Evolutionary conservation across 805 yeast species (phyloP).

Genomic region (Metschnikowia santaceciliae): DNA sequence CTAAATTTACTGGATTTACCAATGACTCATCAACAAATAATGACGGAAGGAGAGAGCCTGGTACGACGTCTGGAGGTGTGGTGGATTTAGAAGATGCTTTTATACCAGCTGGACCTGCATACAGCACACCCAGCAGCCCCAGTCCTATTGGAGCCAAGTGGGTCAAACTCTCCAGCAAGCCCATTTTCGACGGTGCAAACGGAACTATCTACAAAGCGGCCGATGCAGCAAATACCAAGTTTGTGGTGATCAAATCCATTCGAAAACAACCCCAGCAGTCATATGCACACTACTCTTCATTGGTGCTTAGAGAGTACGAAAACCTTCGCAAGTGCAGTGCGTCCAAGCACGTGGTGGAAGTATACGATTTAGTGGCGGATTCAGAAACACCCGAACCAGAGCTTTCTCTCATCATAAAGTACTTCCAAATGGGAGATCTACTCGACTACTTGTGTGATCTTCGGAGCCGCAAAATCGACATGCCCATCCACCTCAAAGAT

Average conservation of each 20-base stretch:
- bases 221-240: constrained; percentile 17
- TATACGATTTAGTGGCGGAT: constrained; percentile 23
- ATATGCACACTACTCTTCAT: constrained; percentile 15
- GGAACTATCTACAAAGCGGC: constrained; percentile 35
- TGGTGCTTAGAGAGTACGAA: constrained; percentile 30
- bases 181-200: constrained; percentile 42
- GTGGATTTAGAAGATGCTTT: too few species aligned
- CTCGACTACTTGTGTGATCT: constrained; percentile 39
- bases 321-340: constrained; percentile 24
- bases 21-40: too few species aligned
- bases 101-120: too few species aligned
- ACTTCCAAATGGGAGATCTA: constrained; percentile 46
- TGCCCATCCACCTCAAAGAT: constrained; percentile 38
- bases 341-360: constrained; percentile 27
- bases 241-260: constrained; percentile 30
- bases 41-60: too few species aligned
- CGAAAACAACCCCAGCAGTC: constrained; percentile 18
- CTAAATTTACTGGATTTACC: too few species aligned
- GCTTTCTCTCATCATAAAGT: constrained; percentile 39
- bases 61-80: too few species aligned
- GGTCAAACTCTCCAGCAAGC: constrained; percentile 23
- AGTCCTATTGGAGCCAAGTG: constrained; percentile 15
- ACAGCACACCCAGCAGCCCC: too few species aligned
- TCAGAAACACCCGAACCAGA: constrained; percentile 9
- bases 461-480: constrained; percentile 30